Evolutionary conservation across 2,329 filamentous ascomycete genomes (phyloP).

Genomic region (Botryotinia convoluta): DNA sequence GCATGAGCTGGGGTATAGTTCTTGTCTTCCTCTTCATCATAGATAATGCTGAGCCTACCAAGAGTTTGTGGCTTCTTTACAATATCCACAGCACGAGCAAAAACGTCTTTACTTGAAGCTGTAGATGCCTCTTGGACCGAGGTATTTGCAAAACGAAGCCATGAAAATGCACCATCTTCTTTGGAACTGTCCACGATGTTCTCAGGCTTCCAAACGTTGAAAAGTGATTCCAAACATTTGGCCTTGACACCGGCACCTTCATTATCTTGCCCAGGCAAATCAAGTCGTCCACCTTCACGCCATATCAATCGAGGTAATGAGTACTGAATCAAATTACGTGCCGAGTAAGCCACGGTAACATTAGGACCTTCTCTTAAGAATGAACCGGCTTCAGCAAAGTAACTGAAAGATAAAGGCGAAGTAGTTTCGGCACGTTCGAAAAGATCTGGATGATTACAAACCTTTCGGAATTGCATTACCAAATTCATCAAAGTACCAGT

Average conservation of each 20-base stretch:
- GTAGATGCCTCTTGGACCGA: conserved; percentile 71
- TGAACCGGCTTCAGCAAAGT: conserved; percentile 91
- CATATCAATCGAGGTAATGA: conserved; percentile 78
- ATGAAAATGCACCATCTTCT: conserved; percentile 72
- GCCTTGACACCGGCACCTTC: conserved; percentile 72
- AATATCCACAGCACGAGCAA: conserved; percentile 68
- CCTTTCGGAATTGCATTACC: conserved; percentile 99
- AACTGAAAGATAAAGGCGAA: conserved; percentile 78
- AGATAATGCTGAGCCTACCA: conserved; percentile 64
- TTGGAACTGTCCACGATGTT: conserved; percentile 66
- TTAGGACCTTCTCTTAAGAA: conserved; percentile 86
- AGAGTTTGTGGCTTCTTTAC: conserved; percentile 56
- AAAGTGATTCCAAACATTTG: conserved; percentile 73
- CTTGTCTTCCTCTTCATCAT: conserved; percentile 62
- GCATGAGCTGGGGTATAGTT: conserved; percentile 70
- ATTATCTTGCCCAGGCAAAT: conserved; percentile 72
- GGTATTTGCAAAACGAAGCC: conserved; percentile 80
- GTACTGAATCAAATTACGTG: conserved; percentile 82
- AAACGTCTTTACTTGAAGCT: conserved; percentile 66
- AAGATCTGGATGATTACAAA: conserved; percentile 96
- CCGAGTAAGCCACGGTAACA: conserved; percentile 81
- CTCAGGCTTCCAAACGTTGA: conserved; percentile 88
- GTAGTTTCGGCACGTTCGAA: conserved; percentile 93
- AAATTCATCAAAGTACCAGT: conserved; percentile 97
- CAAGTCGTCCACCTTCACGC: conserved; percentile 72